Base-by-base conservation (phyloP, 2,329 filamentous ascomycete genomes). In the Fusarium sp. region DNA sequence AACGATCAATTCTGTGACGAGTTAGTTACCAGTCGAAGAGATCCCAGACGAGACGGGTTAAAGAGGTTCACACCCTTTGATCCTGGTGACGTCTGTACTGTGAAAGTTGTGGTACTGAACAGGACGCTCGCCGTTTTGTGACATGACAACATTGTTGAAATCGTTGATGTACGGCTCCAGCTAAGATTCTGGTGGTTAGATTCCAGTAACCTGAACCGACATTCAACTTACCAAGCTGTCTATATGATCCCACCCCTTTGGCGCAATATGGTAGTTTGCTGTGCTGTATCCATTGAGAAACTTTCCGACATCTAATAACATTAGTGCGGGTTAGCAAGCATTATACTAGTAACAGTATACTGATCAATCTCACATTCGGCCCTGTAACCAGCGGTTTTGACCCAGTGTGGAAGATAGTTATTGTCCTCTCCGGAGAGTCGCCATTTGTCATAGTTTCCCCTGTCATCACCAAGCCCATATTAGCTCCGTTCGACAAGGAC, bases 321-420 rank as follows among this genome's bases (percentile, higher is more conserved):
- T 36, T 4, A 7, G 12, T 4, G 8, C 31, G 31, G 39, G 23
- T n/a, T 16, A 40, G 31, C 31, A 4, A 3, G 31, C 3, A 12
- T 34, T 9, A 34, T 34, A 4, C 31, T 7, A 34, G 3, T 4
- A 34, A 34, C 31, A 34, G 13, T 2, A 30, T 3, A 13, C 6
- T 13, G 3, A 2, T 28, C 43, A 1, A 2, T 28, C 43, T 11
- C 27, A 65, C 54, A 66, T 37, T 70, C 66, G 16, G 60, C 56
- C 8, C 40, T 60, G 36, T 70, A 70, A n/a, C 66, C 66, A 13
- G 63, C 66, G n/a, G 57, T 40, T 36, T 64, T 64, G 12, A 70
- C 48, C 60, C 62, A 70, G 36, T 61, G 57, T 5, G 66, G 66
- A n/a, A 70, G 55, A 31, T 68, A 68, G 34, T 68, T 41, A 28